These are phyloP conservation scores for Nemania sp. DNA, from an alignment of 2,329 filamentous ascomycete genomes.

Conservation along the genomic window DNA sequence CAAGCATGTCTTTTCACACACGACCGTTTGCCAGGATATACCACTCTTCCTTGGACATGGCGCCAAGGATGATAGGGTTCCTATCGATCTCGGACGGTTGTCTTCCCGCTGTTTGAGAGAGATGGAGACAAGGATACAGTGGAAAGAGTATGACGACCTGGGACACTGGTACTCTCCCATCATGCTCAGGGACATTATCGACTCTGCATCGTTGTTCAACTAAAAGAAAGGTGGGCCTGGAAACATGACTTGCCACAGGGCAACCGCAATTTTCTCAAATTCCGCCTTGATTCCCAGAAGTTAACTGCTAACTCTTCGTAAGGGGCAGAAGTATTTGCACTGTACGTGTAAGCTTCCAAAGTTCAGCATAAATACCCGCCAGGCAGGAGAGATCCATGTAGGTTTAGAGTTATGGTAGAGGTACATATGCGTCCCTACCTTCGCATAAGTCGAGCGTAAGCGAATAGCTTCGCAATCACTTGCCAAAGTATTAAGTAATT, in stretches of 20 bases:
- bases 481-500: too few relatives aligned
- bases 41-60: neutral
- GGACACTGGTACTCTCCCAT: neutral
- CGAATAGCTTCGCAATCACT: too few relatives aligned
- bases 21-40: neutral
- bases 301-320: constrained; percentile 1
- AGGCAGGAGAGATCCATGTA: too few relatives aligned
- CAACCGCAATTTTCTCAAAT: constrained; percentile 1
- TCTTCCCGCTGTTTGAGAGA: neutral
- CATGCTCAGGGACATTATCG: neutral
- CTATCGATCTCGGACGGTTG: neutral
- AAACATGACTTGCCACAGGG: neutral
- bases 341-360: too few relatives aligned
- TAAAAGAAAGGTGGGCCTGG: neutral
- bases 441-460: too few relatives aligned
- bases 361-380: too few relatives aligned
- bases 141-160: neutral
- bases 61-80: neutral
- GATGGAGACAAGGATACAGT: neutral
- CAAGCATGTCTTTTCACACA: neutral
- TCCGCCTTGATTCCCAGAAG: neutral
- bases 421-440: too few relatives aligned
- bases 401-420: too few relatives aligned
- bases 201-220: neutral
- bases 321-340: constrained; percentile 17